These are phyloP conservation scores for Coemansia sp. DNA, from an alignment of 192 early-diverging fungal species.

Conservation along the genomic window DNA sequence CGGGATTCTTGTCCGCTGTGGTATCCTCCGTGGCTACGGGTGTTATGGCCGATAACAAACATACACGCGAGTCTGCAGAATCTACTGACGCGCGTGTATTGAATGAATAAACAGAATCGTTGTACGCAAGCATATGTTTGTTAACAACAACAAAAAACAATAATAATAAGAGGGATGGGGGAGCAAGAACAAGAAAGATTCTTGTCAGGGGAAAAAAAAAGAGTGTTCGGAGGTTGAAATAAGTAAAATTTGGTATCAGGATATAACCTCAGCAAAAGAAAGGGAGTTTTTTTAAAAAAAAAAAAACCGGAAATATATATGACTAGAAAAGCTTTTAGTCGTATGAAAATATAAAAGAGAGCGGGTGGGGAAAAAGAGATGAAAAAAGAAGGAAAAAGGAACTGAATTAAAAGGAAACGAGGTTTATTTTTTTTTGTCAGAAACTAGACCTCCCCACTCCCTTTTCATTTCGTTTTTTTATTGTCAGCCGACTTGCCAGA, in stretches of 20 bases:
- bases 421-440: too few species aligned
- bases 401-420: background rate
- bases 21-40: background rate
- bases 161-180: too few species aligned
- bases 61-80: constrained; percentile 29
- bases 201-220: too few species aligned
- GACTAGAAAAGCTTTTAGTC: too few species aligned
- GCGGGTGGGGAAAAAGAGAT: background rate
- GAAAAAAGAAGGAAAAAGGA: background rate
- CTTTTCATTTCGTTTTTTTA: background rate
- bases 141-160: background rate
- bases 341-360: too few species aligned
- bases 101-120: constrained; percentile 24
- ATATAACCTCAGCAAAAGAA: too few species aligned
- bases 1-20: background rate
- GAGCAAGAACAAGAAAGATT: too few species aligned
- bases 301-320: too few species aligned
- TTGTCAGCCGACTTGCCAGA: too few species aligned
- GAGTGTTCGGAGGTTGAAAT: too few species aligned
- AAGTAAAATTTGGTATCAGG: too few species aligned
- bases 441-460: background rate
- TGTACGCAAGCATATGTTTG: constrained; percentile 4
- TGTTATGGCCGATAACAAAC: constrained; percentile 16
- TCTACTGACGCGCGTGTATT: constrained; percentile 35
- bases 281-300: too few species aligned